These are phyloP conservation scores for Gastroboletus turbinatus DNA, from an alignment of 1,284 basidiomycete genomes.

Conservation along the genomic window DNA sequence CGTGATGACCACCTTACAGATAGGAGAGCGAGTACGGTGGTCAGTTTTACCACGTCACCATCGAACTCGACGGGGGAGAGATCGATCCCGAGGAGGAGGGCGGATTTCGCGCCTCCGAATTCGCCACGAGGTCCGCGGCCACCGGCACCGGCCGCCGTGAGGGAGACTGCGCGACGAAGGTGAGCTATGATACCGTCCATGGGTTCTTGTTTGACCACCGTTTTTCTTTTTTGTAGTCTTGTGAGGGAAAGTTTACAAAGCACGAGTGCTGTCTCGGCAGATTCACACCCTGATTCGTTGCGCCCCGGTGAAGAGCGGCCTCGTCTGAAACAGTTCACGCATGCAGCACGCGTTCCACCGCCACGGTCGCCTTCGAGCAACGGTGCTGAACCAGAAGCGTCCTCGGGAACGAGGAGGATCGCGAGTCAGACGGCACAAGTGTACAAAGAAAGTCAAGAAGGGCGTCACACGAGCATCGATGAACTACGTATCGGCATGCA, in stretches of 20 bases:
- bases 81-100: slow-evolving; percentile 64
- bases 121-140: slow-evolving; percentile 33
- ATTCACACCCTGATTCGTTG: slow-evolving; percentile 33
- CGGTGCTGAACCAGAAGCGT: slow-evolving; percentile 27
- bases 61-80: slow-evolving; percentile 60
- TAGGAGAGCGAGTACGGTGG: slow-evolving; percentile 44
- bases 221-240: slow-evolving; percentile 11
- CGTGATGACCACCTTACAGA: slow-evolving; percentile 41
- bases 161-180: slow-evolving; percentile 26
- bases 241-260: slow-evolving; percentile 36
- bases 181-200: slow-evolving; percentile 7
- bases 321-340: slow-evolving; percentile 73
- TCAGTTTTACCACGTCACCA: slow-evolving; percentile 51
- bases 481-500: slow-evolving; percentile 65
- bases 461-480: slow-evolving; percentile 46
- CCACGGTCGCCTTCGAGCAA: slow-evolving; percentile 43
- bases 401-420: slow-evolving; percentile 42
- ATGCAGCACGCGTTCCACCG: slow-evolving; percentile 63
- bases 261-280: slow-evolving; percentile 37
- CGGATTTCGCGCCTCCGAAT: slow-evolving; percentile 60
- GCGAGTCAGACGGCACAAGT: slow-evolving; percentile 68
- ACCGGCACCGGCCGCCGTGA: slow-evolving; percentile 24
- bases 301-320: slow-evolving; percentile 42
- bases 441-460: slow-evolving; percentile 36
- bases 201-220: background rate